These are phyloP conservation scores for Soucietia sequanensis DNA, from an alignment of 805 yeast species.

Conservation along the genomic window DNA sequence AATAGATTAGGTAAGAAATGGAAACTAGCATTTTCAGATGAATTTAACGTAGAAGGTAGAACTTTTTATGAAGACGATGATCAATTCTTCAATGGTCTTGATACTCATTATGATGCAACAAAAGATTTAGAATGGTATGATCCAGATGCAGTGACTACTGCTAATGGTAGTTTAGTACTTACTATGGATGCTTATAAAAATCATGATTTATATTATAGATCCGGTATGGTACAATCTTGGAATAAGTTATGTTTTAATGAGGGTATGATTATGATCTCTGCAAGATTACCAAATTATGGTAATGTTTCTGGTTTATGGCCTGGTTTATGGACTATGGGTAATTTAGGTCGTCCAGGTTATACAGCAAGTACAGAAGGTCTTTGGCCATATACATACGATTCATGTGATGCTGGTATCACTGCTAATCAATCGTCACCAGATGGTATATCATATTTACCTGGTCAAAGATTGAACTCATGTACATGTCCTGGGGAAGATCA, in stretches of 20 bases:
- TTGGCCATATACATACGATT: slow-evolving; percentile 41
- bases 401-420: slow-evolving; percentile 41
- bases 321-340: slow-evolving; percentile 43
- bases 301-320: slow-evolving; percentile 42
- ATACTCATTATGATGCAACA: slow-evolving; percentile 42
- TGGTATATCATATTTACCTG: slow-evolving; percentile 41
- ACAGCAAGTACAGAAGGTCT: slow-evolving; percentile 37
- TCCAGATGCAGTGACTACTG: slow-evolving; percentile 44
- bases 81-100: slow-evolving; percentile 42
- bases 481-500: slow-evolving; percentile 38
- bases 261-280: slow-evolving; percentile 32
- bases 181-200: slow-evolving; percentile 41
- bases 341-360: slow-evolving; percentile 40
- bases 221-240: slow-evolving; percentile 43
- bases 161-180: slow-evolving; percentile 35
- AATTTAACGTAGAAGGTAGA: slow-evolving; percentile 43
- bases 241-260: slow-evolving; percentile 38
- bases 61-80: slow-evolving; percentile 45
- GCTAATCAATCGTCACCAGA: slow-evolving; percentile 41
- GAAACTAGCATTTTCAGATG: slow-evolving; percentile 40
- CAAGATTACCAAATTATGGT: slow-evolving; percentile 36
- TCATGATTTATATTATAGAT: slow-evolving; percentile 34
- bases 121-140: slow-evolving; percentile 45
- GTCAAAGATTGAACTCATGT: slow-evolving; percentile 33
- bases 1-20: slow-evolving; percentile 51